Conservation (phyloP, 2,329 filamentous ascomycete species). For the Colletotrichum spinosum region DNA sequence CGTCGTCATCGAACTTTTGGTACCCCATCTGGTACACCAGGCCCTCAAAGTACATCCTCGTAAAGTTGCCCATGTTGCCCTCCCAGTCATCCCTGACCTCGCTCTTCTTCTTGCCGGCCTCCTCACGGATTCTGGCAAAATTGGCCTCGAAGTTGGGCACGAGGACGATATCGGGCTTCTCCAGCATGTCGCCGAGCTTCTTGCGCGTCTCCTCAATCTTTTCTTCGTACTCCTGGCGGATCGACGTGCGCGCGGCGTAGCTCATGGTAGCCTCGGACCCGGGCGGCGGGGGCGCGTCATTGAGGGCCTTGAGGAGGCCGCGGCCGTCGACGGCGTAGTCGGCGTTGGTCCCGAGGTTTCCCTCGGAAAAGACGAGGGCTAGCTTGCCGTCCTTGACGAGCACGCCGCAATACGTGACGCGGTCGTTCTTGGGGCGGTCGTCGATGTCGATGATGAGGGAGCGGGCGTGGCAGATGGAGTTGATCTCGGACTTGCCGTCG, state of each 20-base stretch:
- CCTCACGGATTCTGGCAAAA: constrained; percentile 53
- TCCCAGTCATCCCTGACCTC: constrained; percentile 56
- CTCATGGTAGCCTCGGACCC: constrained; percentile 48
- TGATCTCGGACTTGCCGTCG: constrained; percentile 58
- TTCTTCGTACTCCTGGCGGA: constrained; percentile 57
- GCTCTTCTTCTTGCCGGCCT: constrained; percentile 44
- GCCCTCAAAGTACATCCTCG: constrained; percentile 57
- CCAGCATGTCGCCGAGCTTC: constrained; percentile 50
- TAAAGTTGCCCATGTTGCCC: constrained; percentile 53
- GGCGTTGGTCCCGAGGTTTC: constrained; percentile 59
- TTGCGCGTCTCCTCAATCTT: constrained; percentile 54
- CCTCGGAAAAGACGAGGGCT: constrained; percentile 58
- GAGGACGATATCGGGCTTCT: constrained; percentile 55
- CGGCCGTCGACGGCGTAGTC: constrained; percentile 49
- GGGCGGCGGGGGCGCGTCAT: constrained; percentile 51
- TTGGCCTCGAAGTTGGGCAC: constrained; percentile 59
- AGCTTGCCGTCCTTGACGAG: constrained; percentile 56
- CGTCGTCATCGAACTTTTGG: constrained; percentile 60
- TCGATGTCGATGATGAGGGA: constrained; percentile 60
- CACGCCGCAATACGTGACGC: constrained; percentile 56
- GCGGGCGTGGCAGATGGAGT: constrained; percentile 57
- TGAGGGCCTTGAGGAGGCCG: constrained; percentile 58
- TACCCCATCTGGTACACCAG: constrained; percentile 54
- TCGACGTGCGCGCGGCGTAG: constrained; percentile 56
- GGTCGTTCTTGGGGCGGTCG: constrained; percentile 48